These are phyloP conservation scores for Cenchrus americanus DNA, from an alignment of 176 grass and related monocot species.

Conservation along the genomic window DNA sequence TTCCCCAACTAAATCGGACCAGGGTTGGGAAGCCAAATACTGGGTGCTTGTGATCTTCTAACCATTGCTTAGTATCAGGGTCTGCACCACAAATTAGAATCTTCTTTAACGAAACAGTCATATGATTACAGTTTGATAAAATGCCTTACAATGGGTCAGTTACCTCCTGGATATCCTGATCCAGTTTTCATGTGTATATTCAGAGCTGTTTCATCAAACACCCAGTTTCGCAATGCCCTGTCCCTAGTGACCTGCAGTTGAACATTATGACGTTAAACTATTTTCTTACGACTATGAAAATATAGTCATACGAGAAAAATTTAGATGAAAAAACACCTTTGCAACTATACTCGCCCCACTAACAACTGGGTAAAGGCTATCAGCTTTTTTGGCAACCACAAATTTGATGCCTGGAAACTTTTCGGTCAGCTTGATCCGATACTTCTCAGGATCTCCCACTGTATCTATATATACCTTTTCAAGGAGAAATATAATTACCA, in stretches of 20 bases:
- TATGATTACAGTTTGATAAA: constrained; percentile 13
- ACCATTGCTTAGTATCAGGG: constrained; percentile 88
- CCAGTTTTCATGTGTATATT: constrained; percentile 86
- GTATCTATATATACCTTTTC: constrained; percentile 91
- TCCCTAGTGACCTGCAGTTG: constrained; percentile 84
- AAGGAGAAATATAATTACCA: constrained; percentile 20
- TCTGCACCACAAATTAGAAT: constrained; percentile 53
- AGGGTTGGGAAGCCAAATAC: constrained; percentile 91
- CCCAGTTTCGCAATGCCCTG: constrained; percentile 77
- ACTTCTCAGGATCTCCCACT: constrained; percentile 92
- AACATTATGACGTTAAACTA: constrained; percentile 21
- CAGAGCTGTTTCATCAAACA: constrained; percentile 77
- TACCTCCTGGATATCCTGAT: constrained; percentile 98
- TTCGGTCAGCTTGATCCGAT: constrained; percentile 77
- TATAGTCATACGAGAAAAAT: background rate
- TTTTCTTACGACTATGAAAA: background rate
- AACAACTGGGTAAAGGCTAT: constrained; percentile 94
- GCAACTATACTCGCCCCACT: constrained; percentile 97
- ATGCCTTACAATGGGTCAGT: constrained; percentile 3
- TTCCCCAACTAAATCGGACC: constrained; percentile 96
- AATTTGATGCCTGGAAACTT: constrained; percentile 89
- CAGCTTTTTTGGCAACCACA: constrained; percentile 94
- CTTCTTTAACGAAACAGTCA: background rate
- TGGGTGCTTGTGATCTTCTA: constrained; percentile 74
- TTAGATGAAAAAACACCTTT: constrained; percentile 58